Conservation (phyloP, 2,329 filamentous ascomycete genomes). For the Aspergillus ochraceus region DNA sequence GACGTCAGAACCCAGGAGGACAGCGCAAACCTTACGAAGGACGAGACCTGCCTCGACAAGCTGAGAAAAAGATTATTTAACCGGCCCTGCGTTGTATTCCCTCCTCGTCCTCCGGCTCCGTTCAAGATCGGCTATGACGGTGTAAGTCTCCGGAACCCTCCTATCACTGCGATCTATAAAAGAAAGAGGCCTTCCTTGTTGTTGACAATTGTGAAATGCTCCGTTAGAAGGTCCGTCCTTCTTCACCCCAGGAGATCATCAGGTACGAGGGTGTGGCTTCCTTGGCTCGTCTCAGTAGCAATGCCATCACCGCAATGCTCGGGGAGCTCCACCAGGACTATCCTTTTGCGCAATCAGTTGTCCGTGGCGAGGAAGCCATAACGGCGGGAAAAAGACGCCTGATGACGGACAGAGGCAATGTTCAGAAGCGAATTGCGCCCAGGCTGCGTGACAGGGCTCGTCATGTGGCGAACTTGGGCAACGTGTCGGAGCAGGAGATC, state of each 20-base stretch:
- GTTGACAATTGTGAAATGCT: not conserved
- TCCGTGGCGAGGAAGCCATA: constrained; percentile 16
- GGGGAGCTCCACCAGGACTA: constrained; percentile 17
- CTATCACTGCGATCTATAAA: too few relatives aligned
- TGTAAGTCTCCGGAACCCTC: not conserved
- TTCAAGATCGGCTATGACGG: not conserved
- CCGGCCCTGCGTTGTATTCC: too few relatives aligned
- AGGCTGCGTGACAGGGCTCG: constrained; percentile 9
- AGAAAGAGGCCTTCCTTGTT: too few relatives aligned
- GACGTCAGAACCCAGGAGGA: not conserved
- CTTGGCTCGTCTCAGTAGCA: constrained; percentile 10
- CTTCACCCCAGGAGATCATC: not conserved
- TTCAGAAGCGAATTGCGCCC: constrained; percentile 10
- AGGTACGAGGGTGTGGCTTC: constrained; percentile 2
- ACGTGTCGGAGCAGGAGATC: constrained; percentile 8
- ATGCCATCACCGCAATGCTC: constrained; percentile 21
- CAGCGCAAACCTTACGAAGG: not conserved
- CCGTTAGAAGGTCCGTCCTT: not conserved
- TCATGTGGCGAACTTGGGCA: not conserved
- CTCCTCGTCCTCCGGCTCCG: not conserved
- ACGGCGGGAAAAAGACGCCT: constrained; percentile 6
- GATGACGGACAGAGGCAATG: constrained; percentile 7
- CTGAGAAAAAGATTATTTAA: too few relatives aligned
- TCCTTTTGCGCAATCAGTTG: constrained; percentile 19
- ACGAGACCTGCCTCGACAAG: too few relatives aligned